Evolutionary conservation across 495 filamentous ascomycete genomes (phyloP).

Genomic region (Aspergillus asperescens): DNA sequence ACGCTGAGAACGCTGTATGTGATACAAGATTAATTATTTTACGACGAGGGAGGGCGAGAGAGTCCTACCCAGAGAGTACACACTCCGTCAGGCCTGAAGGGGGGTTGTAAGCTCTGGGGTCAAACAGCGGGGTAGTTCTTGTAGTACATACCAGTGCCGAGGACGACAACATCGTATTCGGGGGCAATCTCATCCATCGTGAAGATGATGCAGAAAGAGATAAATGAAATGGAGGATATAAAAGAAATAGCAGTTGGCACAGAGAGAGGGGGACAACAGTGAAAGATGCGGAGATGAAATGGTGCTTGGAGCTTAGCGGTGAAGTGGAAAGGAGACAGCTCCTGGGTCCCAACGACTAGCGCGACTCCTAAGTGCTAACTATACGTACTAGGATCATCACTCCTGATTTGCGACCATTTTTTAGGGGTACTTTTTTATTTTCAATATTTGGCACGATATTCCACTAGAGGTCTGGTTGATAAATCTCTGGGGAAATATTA

Average conservation of each 20-base stretch:
- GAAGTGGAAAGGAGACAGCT: conserved; percentile 9
- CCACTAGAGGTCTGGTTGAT: too few species aligned
- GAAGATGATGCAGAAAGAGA: conserved; percentile 17
- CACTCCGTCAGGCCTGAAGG: conserved; percentile 88
- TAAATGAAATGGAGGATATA: conserved; percentile 18
- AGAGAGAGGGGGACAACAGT: conserved; percentile 1
- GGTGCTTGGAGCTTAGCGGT: conserved; percentile 13
- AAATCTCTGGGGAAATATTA: too few species aligned
- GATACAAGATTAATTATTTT: conserved; percentile 4
- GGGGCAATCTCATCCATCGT: conserved; percentile 93
- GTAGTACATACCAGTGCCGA: conserved; percentile 78
- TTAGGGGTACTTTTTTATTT: background rate
- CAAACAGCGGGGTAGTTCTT: conserved; percentile 37
- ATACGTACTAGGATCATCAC: conserved; percentile 17
- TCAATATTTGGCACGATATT: too few species aligned
- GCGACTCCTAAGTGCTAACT: conserved; percentile 5
- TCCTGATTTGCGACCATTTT: too few species aligned
- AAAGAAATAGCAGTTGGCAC: conserved; percentile 1
- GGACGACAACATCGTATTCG: conserved; percentile 97
- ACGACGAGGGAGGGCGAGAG: background rate
- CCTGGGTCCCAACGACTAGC: conserved; percentile 5
- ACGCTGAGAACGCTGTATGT: conserved; percentile 80
- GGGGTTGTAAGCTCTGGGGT: conserved; percentile 30
- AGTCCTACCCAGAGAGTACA: conserved; percentile 84
- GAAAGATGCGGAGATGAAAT: conserved; percentile 20